Base-by-base conservation (phyloP, 805 yeast genomes). In the Sugiyamaella qingdaonensis region DNA sequence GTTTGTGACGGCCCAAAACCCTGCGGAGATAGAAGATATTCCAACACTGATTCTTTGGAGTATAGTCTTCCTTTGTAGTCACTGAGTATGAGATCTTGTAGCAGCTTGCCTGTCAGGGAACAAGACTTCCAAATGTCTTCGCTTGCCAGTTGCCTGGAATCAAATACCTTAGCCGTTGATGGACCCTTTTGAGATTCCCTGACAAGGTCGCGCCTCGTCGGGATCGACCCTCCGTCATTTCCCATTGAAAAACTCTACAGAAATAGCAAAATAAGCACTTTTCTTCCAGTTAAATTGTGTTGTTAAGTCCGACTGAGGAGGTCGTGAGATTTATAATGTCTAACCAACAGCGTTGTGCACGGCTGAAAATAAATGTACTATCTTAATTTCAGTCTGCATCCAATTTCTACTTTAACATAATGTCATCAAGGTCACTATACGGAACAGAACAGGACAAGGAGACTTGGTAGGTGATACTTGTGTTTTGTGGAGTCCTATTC, bases 211-310 rank as follows among this genome's bases (percentile, higher is more conserved):
- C 75, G 73, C 29, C 87, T 70, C 42, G 78, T 77, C 14, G 85
- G 84, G 21, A 85, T 81, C 0, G 87, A 77, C 5, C 90, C 89
- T 21, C 92, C 92, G 64, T 86, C 92, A 45, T 63, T 63, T 66
- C 64, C 36, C 19, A 32, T 45, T 27, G 21, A n/a, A 24, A 24
- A 4, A 7, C 29, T 4, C 29, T 24, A 24, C 29, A 24, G 29
- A 4, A 24, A 7, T 7, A 24, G 7, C 29, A 4, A 3, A 24
- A 24, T 24, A n/a, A n/a, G n/a, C n/a, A 7, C 29, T 24, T 24
- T 24, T 24, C 29, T 24, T 24, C 29, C 29, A 24, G 29, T 24
- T 4, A 24, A 24, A 24, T 3, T 24, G 7, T n/a, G 29, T 24
- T 24, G 29, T 24, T 7, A 24, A 24, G 29, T 24, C 29, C 29